Conservation (phyloP, 495 filamentous ascomycete genomes). For the Penicillium antarcticum region DNA sequence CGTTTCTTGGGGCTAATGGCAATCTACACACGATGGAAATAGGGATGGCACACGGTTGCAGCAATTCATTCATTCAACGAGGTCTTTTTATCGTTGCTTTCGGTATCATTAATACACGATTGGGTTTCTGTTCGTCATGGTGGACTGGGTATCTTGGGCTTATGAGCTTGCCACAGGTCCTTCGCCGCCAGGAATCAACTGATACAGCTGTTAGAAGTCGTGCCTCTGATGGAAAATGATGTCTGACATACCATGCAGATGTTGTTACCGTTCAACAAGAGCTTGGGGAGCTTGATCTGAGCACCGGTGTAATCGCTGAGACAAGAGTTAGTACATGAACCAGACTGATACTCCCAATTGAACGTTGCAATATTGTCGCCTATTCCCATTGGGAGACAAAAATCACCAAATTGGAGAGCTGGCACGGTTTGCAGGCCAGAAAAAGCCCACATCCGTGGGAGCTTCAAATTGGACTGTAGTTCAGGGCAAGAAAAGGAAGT, state of each 20-base stretch:
- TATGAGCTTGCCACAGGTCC: constrained; percentile 53
- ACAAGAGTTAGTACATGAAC: constrained; percentile 16
- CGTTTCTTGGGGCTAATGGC: not conserved
- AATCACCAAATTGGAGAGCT: not conserved
- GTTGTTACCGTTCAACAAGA: constrained; percentile 96
- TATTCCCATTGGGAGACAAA: too few species aligned
- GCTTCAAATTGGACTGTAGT: not conserved
- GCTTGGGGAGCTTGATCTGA: constrained; percentile 84
- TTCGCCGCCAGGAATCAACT: constrained; percentile 89
- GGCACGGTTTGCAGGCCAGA: not conserved
- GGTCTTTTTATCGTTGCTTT: constrained; percentile 23
- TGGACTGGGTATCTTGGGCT: constrained; percentile 11
- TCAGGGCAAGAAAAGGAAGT: not conserved
- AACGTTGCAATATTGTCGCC: too few species aligned
- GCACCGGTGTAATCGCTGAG: constrained; percentile 84
- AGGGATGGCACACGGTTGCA: not conserved
- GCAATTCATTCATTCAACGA: constrained; percentile 16
- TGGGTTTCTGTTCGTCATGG: constrained; percentile 20
- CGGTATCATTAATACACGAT: constrained; percentile 32
- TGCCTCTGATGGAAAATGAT: not conserved
- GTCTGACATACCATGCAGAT: constrained; percentile 83
- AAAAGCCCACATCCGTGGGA: not conserved
- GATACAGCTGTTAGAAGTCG: constrained; percentile 9
- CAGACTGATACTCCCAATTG: not conserved
- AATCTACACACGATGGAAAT: not conserved